These are phyloP conservation scores for Pleurotus tuoliensis DNA, from an alignment of 768 basidiomycete species.

Conservation along the genomic window DNA sequence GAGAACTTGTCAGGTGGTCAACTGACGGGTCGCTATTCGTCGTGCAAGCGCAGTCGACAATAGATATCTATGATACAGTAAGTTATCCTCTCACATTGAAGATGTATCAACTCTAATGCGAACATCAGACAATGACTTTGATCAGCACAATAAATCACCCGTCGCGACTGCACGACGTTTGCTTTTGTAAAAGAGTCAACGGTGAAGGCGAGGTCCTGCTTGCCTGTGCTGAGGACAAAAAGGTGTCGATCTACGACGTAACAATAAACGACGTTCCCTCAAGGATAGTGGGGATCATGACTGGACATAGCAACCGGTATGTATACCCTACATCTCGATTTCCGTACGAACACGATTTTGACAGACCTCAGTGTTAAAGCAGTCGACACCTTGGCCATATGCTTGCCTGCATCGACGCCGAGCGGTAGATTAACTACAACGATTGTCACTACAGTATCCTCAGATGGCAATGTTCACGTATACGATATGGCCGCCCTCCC, in stretches of 20 bases:
- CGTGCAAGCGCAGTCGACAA: slow-evolving; percentile 69
- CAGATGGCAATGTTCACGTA: slow-evolving; percentile 81
- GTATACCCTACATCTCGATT: slow-evolving; percentile 18
- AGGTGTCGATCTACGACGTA: slow-evolving; percentile 73
- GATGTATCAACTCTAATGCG: background rate
- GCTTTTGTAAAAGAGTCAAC: slow-evolving; percentile 62
- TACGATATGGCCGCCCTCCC: slow-evolving; percentile 65
- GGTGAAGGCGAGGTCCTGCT: slow-evolving; percentile 67
- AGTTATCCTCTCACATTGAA: slow-evolving; percentile 5
- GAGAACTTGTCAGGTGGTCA: slow-evolving; percentile 90
- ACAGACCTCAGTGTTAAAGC: slow-evolving; percentile 66
- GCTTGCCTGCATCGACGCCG: slow-evolving; percentile 40
- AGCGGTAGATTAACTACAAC: slow-evolving; percentile 37
- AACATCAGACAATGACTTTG: slow-evolving; percentile 68
- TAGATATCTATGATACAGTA: slow-evolving; percentile 85
- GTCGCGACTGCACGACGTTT: slow-evolving; percentile 80
- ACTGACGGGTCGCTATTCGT: slow-evolving; percentile 71
- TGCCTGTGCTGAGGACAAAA: slow-evolving; percentile 88
- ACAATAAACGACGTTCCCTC: slow-evolving; percentile 45
- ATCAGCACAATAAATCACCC: slow-evolving; percentile 71
- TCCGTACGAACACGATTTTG: background rate
- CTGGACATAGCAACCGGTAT: slow-evolving; percentile 86
- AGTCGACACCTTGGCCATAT: slow-evolving; percentile 61
- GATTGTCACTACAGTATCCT: slow-evolving; percentile 75
- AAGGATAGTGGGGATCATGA: slow-evolving; percentile 61